Conservation (phyloP, 371 early-diverging fungal genomes). For the Parasitella parasitica region DNA sequence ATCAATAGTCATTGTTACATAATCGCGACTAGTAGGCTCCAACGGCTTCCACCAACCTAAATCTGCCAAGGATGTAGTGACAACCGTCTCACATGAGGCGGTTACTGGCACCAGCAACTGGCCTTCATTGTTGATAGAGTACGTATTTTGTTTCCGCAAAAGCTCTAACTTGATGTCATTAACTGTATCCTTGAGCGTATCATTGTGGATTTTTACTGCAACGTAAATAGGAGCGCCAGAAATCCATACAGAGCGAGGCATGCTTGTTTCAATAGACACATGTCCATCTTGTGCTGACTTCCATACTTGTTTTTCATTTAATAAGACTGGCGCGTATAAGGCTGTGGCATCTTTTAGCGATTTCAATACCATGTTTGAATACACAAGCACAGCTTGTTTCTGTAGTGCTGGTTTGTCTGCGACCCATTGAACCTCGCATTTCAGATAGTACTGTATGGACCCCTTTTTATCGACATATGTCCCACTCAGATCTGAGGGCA, state of each 20-base stretch:
- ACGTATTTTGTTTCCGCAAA: constrained; percentile 23
- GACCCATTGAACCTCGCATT: constrained; percentile 18
- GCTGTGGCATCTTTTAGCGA: constrained; percentile 1
- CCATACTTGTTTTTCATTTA: background rate
- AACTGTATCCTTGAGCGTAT: constrained; percentile 4
- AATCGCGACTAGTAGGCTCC: constrained; percentile 14
- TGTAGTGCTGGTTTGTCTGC: background rate
- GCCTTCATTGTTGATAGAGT: background rate
- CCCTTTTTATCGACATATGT: constrained; percentile 32
- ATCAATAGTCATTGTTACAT: constrained; percentile 22
- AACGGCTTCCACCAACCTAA: constrained; percentile 35
- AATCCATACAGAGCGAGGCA: constrained; percentile 35
- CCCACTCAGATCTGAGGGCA: constrained; percentile 9
- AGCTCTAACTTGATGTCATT: constrained; percentile 30
- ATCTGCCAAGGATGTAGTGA: constrained; percentile 1
- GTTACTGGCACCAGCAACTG: constrained; percentile 10
- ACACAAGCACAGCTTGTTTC: background rate
- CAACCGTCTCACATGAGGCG: constrained; percentile 22
- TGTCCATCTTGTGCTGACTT: constrained; percentile 1
- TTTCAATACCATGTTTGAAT: background rate
- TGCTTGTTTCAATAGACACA: constrained; percentile 14
- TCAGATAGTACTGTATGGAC: constrained; percentile 26
- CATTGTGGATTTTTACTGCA: constrained; percentile 18
- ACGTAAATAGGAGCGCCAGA: constrained; percentile 33
- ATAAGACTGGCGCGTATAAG: background rate